phyloP scores from a whole-genome alignment of 2,329 filamentous ascomycete genomes.

The Thelonectria rubi region DNA sequence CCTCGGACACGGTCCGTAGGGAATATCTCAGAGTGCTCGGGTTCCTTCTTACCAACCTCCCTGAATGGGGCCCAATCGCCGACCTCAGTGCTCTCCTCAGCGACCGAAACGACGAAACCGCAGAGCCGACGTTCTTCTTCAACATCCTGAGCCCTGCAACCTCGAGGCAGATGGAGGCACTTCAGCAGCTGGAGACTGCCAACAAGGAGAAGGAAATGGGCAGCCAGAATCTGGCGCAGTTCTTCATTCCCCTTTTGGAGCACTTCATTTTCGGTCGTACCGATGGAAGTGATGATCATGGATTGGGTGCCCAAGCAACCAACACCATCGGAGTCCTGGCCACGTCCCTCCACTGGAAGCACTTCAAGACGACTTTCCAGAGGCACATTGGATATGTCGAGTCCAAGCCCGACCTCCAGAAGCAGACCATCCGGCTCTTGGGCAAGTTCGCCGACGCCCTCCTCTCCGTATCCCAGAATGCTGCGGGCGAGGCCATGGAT shows the following conservation, averaged over 20 bases:
- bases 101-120: slow-evolving; percentile 69
- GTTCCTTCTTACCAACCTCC: slow-evolving; percentile 76
- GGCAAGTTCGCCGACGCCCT: slow-evolving; percentile 84
- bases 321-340: slow-evolving; percentile 79
- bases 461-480: slow-evolving; percentile 60
- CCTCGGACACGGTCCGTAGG: slow-evolving; percentile 83
- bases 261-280: slow-evolving; percentile 90
- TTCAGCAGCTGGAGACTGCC: slow-evolving; percentile 78
- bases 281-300: slow-evolving; percentile 79
- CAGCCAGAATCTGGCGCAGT: slow-evolving; percentile 81
- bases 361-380: slow-evolving; percentile 85
- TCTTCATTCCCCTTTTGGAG: slow-evolving; percentile 91
- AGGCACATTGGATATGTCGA: slow-evolving; percentile 85
- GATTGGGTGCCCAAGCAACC: slow-evolving; percentile 87
- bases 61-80: slow-evolving; percentile 73
- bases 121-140: slow-evolving; percentile 81
- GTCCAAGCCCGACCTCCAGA: slow-evolving; percentile 83
- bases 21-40: slow-evolving; percentile 86
- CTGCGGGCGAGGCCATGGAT: slow-evolving; percentile 53
- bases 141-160: slow-evolving; percentile 92
- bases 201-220: slow-evolving; percentile 71
- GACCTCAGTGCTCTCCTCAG: slow-evolving; percentile 78
- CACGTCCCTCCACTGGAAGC: slow-evolving; percentile 84
- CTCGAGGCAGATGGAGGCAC: slow-evolving; percentile 82
- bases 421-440: slow-evolving; percentile 83